A percentile compares a stretch with the other conserved stretches of the same genome.
These are phyloP conservation scores for Pyrenophora teres DNA, from an alignment of 2,329 filamentous ascomycete species.

Conservation along the genomic window DNA sequence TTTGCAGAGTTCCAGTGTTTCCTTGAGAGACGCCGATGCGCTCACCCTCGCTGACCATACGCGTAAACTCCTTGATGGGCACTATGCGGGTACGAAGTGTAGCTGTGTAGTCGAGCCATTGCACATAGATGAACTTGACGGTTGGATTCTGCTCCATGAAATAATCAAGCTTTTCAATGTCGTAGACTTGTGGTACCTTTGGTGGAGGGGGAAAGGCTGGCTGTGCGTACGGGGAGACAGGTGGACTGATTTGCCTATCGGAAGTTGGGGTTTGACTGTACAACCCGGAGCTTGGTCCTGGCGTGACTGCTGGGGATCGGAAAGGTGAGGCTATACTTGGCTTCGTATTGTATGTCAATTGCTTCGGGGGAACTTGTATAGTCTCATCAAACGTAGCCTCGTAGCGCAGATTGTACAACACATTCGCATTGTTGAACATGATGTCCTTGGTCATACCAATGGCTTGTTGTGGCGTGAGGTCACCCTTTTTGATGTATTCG, in stretches of 20 bases:
- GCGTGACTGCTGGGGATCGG: conserved; percentile 13
- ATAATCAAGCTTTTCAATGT: conserved; percentile 48
- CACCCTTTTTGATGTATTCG: conserved; percentile 68
- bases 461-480: conserved; percentile 66
- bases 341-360: conserved; percentile 32
- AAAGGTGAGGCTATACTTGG: conserved; percentile 21
- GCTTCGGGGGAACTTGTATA: conserved; percentile 24
- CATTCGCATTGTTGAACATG: conserved; percentile 77
- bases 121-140: conserved; percentile 71
- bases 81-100: conserved; percentile 69
- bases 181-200: conserved; percentile 39
- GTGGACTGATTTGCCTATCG: conserved; percentile 8
- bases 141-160: conserved; percentile 58
- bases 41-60: conserved; percentile 40
- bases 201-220: conserved; percentile 37
- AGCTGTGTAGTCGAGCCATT: conserved; percentile 80
- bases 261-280: conserved; percentile 9
- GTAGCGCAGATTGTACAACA: conserved; percentile 67
- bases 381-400: conserved; percentile 45
- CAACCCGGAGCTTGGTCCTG: conserved; percentile 10
- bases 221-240: conserved; percentile 21
- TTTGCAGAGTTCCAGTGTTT: conserved; percentile 68
- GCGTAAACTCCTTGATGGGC: conserved; percentile 58
- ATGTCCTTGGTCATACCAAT: conserved; percentile 68
- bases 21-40: conserved; percentile 67